These are phyloP conservation scores for Physcomitrellopsis africana DNA, from an alignment of 225 moss, liverwort and hornwort genomes.

Conservation along the genomic window DNA sequence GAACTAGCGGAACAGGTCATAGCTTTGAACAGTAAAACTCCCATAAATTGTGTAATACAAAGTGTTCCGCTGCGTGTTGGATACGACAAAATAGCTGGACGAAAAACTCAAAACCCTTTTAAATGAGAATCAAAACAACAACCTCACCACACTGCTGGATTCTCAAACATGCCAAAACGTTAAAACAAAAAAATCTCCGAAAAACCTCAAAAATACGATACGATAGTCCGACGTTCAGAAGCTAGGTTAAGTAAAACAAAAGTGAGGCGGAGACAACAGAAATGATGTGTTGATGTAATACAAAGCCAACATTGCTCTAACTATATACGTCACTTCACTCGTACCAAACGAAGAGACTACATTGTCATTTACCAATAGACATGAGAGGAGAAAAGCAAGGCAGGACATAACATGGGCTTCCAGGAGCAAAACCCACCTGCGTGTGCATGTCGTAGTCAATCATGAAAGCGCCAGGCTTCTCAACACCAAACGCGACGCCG, in stretches of 20 bases:
- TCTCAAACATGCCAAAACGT: conserved; percentile 15
- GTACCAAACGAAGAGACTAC: background rate
- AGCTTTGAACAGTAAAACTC: background rate
- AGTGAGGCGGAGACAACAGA: background rate
- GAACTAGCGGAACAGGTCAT: background rate
- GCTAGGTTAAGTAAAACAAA: background rate
- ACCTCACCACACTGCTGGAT: background rate
- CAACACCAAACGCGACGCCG: conserved; percentile 80
- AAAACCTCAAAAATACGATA: conserved; percentile 17
- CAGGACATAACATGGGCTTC: background rate
- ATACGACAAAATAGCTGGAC: background rate
- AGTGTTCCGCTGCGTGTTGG: too few relatives aligned
- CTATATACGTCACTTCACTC: conserved; percentile 3
- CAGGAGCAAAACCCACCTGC: conserved; percentile 46
- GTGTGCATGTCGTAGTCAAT: conserved; percentile 90
- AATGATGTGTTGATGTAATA: background rate
- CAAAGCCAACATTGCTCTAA: background rate
- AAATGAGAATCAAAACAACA: background rate
- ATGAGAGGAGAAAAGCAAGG: background rate
- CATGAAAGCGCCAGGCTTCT: conserved; percentile 88
- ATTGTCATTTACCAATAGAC: background rate
- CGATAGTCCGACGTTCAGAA: background rate
- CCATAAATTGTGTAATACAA: too few relatives aligned
- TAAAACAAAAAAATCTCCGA: conserved; percentile 6
- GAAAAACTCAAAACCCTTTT: background rate